Base-by-base conservation (phyloP, 176 grass and related monocot genomes). In the Dactylis glomerata region DNA sequence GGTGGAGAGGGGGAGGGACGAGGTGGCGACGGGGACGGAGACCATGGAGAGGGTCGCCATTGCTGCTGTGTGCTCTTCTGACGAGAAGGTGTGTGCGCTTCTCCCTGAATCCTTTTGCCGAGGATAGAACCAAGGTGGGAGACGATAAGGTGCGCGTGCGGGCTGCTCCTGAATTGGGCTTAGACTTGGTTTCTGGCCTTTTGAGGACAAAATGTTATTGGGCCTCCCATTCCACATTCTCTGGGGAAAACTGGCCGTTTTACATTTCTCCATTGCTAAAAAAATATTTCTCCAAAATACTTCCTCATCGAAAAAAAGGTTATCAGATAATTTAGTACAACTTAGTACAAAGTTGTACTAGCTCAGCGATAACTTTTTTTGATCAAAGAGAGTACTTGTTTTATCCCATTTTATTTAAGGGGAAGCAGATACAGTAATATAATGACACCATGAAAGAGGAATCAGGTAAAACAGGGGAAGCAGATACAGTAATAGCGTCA, bases 21-120 rank as follows among this genome's bases (percentile, higher is more conserved):
- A 90, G 68, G 90, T 80, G 34, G 90, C 79, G 65, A 95, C 40
- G 52, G 93, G 90, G 76, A 81, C 79, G 31, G 79, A 83, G 52
- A 85, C 90, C 75, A 90, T 80, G 71, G 91, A 90, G 70, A 95
- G 76, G 79, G 79, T 84, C 85, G 87, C 91, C 95, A 95, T 98
- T 87, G 64, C 70, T 73, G 70, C 42, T 27, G 68, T 31, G 78
- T 79, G 59, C 62, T 86, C 82, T 75, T 17, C 22, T 10, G 56
- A 46, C 23, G 63, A 24, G 30, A 55, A 31, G 46, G 51, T 0
- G 11, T 7, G 13, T 42, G 74, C 27, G 76, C 37, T 70, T 20
- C 81, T 49, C 70, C 5, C 40, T 38, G 44, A 40, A 68, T 10
- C 61, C 44, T 37, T 50, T 6, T 9, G 49, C 17, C 46, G 14